Conservation (phyloP, 331 rosid genomes). For the Malus hybrid region DNA sequence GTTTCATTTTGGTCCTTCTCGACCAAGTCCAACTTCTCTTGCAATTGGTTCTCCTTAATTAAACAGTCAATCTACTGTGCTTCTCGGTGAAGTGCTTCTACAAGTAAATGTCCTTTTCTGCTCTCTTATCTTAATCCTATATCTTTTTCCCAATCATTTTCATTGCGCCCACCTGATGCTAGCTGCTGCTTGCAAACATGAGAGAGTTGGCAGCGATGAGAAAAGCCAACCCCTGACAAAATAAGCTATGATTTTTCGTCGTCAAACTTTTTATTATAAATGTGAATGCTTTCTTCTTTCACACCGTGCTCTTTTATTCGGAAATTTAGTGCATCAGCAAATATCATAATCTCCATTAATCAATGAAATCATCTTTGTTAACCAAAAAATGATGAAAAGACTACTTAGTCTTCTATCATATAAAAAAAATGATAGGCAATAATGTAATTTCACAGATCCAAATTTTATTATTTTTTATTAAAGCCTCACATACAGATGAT, state of each 20-base stretch:
- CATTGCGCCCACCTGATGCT: background rate
- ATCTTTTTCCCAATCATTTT: background rate
- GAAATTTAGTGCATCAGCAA: too few relatives aligned
- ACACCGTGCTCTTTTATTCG: too few relatives aligned
- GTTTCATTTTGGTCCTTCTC: background rate
- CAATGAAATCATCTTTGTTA: too few relatives aligned
- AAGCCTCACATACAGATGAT: too few relatives aligned
- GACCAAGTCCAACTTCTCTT: background rate
- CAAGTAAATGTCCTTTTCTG: background rate
- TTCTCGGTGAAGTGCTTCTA: background rate
- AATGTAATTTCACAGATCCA: too few relatives aligned
- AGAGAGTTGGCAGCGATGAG: background rate
- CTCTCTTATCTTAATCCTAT: background rate
- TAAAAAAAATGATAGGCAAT: too few relatives aligned
- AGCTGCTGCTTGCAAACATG: background rate
- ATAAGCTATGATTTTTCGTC: background rate
- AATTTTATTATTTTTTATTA: too few relatives aligned
- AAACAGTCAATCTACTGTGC: background rate
- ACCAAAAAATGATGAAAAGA: too few relatives aligned
- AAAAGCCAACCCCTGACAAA: background rate
- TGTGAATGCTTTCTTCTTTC: too few relatives aligned
- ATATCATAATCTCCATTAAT: too few relatives aligned
- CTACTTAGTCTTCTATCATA: too few relatives aligned
- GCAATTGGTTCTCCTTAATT: background rate
- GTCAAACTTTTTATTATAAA: background rate